Evolutionary conservation across 176 grass and related monocot species (phyloP).

Genomic region (Oryza nivara): DNA sequence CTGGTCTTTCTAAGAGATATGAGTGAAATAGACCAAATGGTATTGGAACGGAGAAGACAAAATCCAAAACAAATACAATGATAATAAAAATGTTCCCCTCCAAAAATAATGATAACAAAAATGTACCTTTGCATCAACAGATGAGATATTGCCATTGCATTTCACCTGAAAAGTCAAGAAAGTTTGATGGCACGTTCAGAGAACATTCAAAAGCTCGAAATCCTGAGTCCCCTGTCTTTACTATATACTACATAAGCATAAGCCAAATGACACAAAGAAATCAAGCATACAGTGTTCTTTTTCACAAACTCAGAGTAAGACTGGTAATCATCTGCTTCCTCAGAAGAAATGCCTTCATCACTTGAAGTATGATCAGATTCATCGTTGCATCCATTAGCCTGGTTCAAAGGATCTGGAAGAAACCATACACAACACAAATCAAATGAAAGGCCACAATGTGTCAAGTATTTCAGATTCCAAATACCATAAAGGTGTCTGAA

Average conservation of each 20-base stretch:
- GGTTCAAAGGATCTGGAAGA: constrained; percentile 70
- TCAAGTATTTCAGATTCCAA: constrained; percentile 40
- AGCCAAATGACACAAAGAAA: background rate
- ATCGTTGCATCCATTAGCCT: constrained; percentile 74
- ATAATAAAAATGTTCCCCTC: too few species aligned
- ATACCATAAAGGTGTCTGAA: constrained; percentile 30
- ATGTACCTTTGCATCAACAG: constrained; percentile 46
- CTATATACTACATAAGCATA: background rate
- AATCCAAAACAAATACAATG: constrained; percentile 13
- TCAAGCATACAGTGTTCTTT: constrained; percentile 55
- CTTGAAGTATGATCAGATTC: constrained; percentile 55
- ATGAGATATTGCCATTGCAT: constrained; percentile 58
- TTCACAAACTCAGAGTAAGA: constrained; percentile 45
- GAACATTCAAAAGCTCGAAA: background rate
- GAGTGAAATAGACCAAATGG: constrained; percentile 2
- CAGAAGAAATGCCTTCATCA: constrained; percentile 56
- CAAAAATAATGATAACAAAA: constrained; percentile 12
- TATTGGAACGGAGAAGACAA: background rate
- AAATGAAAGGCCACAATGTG: constrained; percentile 28
- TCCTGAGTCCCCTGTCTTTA: background rate
- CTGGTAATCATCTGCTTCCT: constrained; percentile 46
- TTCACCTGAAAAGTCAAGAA: constrained; percentile 50
- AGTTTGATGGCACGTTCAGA: constrained; percentile 30
- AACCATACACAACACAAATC: constrained; percentile 29
- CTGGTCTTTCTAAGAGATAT: background rate